Conservation (phyloP, 2,329 filamentous ascomycete species). For the Penicillium paneum region DNA sequence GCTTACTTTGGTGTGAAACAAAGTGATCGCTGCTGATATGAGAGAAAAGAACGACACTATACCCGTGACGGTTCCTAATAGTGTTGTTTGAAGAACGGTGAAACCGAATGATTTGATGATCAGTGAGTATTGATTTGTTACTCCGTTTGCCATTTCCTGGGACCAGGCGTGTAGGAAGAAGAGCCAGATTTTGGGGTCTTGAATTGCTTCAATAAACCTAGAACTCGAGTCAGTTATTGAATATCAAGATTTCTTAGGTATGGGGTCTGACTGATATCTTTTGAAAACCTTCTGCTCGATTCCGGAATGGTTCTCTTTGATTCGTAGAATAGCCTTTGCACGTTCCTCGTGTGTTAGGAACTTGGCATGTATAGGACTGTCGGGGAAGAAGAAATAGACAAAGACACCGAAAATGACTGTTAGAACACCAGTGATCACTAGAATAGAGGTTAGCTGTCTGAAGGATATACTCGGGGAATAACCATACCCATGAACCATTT, state of each 20-base stretch:
- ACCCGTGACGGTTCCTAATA: constrained; percentile 25
- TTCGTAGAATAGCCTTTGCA: constrained; percentile 35
- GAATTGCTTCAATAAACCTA: constrained; percentile 32
- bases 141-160: constrained; percentile 35
- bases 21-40: constrained; percentile 25
- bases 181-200: constrained; percentile 36
- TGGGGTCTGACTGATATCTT: constrained; percentile 17
- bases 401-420: constrained; percentile 24
- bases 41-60: constrained; percentile 29
- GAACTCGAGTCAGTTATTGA: not conserved
- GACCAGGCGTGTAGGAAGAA: constrained; percentile 37
- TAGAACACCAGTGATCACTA: constrained; percentile 13
- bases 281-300: constrained; percentile 40
- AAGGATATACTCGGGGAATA: not conserved
- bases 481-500: constrained; percentile 41
- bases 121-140: constrained; percentile 45
- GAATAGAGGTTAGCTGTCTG: not conserved
- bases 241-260: not conserved
- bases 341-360: constrained; percentile 34
- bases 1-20: constrained; percentile 30
- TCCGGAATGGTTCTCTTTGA: constrained; percentile 38
- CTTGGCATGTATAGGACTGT: constrained; percentile 31
- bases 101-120: constrained; percentile 49
- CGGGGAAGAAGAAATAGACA: constrained; percentile 35
- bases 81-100: constrained; percentile 25